A percentile compares a stretch with the other conserved stretches of the same genome.
These are phyloP conservation scores for Fraxinus xanthoxyloides DNA, from an alignment of 305 asterid species.

Conservation along the genomic window DNA sequence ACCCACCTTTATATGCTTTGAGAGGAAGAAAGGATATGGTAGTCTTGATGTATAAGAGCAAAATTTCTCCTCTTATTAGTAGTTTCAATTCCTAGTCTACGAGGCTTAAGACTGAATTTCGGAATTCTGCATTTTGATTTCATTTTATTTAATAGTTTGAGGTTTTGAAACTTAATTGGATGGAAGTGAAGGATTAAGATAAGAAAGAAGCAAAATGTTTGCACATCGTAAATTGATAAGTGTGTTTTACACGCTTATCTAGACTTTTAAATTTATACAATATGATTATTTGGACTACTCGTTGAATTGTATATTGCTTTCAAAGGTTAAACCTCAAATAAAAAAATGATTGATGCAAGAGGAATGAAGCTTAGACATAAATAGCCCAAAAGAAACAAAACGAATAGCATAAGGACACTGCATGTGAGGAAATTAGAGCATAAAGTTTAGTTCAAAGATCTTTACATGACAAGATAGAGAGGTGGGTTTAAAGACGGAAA, in stretches of 20 bases:
- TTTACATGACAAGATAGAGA: not conserved
- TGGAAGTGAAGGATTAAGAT: not conserved
- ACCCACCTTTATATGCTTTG: not conserved
- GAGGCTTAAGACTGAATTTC: not conserved
- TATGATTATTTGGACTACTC: not conserved
- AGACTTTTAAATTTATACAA: no score
- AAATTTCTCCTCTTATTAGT: not conserved
- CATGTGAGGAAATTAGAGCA: not conserved
- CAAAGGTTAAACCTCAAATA: not conserved
- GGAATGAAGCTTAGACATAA: not conserved
- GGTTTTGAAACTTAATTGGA: not conserved
- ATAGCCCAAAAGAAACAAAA: no score
- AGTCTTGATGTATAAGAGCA: not conserved
- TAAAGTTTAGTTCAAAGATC: not conserved
- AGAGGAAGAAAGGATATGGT: not conserved
- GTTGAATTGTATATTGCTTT: not conserved
- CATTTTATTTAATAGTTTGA: not conserved
- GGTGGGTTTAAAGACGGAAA: not conserved
- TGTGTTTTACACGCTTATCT: not conserved
- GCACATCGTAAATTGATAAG: not conserved
- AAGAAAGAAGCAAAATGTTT: not conserved
- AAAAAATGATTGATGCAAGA: not conserved
- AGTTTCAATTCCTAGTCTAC: not conserved
- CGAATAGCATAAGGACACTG: not conserved
- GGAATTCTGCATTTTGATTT: not conserved